Evolutionary conservation across 2,329 filamentous ascomycete species (phyloP), one percentile per base, ranked within the genome.

Genomic region (Chaetoscypha palmicola): DNA sequence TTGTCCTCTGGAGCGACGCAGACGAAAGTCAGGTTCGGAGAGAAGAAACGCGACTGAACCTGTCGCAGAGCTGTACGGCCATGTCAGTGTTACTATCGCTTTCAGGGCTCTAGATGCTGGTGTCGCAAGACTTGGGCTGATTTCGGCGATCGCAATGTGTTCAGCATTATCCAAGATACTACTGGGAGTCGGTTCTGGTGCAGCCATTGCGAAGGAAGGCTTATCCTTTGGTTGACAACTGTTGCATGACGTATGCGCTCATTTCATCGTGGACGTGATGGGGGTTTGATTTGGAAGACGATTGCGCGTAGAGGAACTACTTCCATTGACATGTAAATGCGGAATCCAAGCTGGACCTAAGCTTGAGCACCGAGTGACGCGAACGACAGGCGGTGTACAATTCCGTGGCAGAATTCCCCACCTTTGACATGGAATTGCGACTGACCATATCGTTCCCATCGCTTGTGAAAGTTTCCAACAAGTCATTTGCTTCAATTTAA

Each of bases 21-120:
- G 72, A 37, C 86, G 83, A 58, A 90, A 85, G 62, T 96, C 88
- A 35, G 81, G 80, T 57, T 96, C 90, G 35, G 86, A 86, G 24
- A 97, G 75, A 16, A 94, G 75, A 39, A 96, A 81, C 20, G 87
- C 83, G 53, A 89, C 75, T 30, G 80, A 80, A 41, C 76, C 77
- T 22, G 76, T 83, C 20, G 87, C 79, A 17, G 83, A 84, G 52
- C 86, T 95, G 64, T 87, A 96, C 0, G 91, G 91, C 90, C 91
- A 97, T 46, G 87, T 81, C 26, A 97, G 78, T 7, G 88, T 91
- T 17, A 96, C 78, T 12, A 85, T 71, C 30, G 86, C 89, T 46
- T 77, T 74, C 23, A 95, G 65, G 10, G 69, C 66, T 48, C 67
- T 67, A 4, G 65, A 61, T 2, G 58, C 45, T 19, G 63, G 61